Percentiles rank a stretch among this genome's conserved stretches.
phyloP scores from a whole-genome alignment of 1,139 yeast genomes.

The Yamadazyma atlantica region DNA sequence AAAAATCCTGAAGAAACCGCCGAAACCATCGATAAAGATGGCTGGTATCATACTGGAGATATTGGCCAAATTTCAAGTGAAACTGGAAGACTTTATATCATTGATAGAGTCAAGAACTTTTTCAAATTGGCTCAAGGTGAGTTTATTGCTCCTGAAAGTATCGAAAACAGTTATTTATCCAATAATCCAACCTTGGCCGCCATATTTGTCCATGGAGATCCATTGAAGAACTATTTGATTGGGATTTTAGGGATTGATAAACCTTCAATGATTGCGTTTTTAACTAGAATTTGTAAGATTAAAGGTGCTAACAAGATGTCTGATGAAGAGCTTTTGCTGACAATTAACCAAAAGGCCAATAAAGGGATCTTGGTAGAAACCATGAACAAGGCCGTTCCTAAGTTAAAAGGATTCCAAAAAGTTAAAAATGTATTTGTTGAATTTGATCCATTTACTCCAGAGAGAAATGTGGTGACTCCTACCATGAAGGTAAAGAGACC shows the following conservation, averaged over 20 bases:
- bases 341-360: slow-evolving; percentile 27
- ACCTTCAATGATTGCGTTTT: slow-evolving; percentile 16
- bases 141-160: slow-evolving; percentile 43
- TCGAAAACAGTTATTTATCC: slow-evolving; percentile 39
- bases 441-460: slow-evolving; percentile 66
- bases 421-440: slow-evolving; percentile 59
- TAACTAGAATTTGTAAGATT: slow-evolving; percentile 18
- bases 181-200: slow-evolving; percentile 33
- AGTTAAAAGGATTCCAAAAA: slow-evolving; percentile 56
- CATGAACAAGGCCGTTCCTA: slow-evolving; percentile 24
- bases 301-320: slow-evolving; percentile 12
- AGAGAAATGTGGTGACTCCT: slow-evolving; percentile 68
- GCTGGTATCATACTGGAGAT: slow-evolving; percentile 48
- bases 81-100: slow-evolving; percentile 30
- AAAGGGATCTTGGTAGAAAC: slow-evolving; percentile 26
- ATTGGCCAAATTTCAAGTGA: slow-evolving; percentile 29
- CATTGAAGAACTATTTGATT: slow-evolving; percentile 58
- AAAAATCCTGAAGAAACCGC: slow-evolving; percentile 41
- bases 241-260: slow-evolving; percentile 60
- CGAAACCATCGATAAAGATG: slow-evolving; percentile 55
- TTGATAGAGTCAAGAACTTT: slow-evolving; percentile 45
- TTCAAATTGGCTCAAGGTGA: slow-evolving; percentile 50
- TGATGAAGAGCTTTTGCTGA: slow-evolving; percentile 23
- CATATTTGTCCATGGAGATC: slow-evolving; percentile 57
- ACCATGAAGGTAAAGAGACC: slow-evolving; percentile 72